Conservation (phyloP, 352 stramenopile species). For the Globisporangium iwayamae region DNA sequence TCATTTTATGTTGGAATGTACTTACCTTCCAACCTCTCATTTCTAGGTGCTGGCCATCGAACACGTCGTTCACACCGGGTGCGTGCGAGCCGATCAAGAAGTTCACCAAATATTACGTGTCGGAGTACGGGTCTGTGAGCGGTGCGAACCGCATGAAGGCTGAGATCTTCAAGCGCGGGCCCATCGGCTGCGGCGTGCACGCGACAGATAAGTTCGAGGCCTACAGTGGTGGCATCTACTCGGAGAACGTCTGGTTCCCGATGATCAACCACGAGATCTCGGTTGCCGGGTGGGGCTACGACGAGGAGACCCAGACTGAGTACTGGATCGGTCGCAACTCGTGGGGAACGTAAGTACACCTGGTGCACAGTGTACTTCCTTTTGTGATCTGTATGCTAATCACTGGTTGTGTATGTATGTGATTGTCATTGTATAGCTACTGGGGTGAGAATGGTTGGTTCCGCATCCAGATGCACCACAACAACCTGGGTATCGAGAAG, state of each 20-base stretch:
- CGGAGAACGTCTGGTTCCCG: slow-evolving; percentile 76
- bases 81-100: slow-evolving; percentile 82
- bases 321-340: slow-evolving; percentile 93
- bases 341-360: slow-evolving; percentile 64
- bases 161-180: slow-evolving; percentile 89
- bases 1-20: background rate
- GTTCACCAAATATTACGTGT: slow-evolving; percentile 89
- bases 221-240: slow-evolving; percentile 82
- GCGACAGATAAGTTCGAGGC: slow-evolving; percentile 83
- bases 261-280: slow-evolving; percentile 90
- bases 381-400: background rate
- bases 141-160: slow-evolving; percentile 89
- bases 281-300: slow-evolving; percentile 83
- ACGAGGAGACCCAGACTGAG: slow-evolving; percentile 82
- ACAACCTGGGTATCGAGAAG: slow-evolving; percentile 88
- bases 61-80: slow-evolving; percentile 82
- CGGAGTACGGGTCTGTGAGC: slow-evolving; percentile 86
- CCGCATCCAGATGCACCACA: slow-evolving; percentile 87
- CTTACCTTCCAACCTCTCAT: background rate
- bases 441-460: slow-evolving; percentile 93
- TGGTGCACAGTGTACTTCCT: background rate
- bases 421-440: slow-evolving; percentile 30
- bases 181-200: slow-evolving; percentile 86
- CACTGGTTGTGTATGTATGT: too few relatives aligned
- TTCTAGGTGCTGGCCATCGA: slow-evolving; percentile 78